phyloP scores from a whole-genome alignment of 2,329 filamentous ascomycete species.

The Exutisphaerella laricina region DNA sequence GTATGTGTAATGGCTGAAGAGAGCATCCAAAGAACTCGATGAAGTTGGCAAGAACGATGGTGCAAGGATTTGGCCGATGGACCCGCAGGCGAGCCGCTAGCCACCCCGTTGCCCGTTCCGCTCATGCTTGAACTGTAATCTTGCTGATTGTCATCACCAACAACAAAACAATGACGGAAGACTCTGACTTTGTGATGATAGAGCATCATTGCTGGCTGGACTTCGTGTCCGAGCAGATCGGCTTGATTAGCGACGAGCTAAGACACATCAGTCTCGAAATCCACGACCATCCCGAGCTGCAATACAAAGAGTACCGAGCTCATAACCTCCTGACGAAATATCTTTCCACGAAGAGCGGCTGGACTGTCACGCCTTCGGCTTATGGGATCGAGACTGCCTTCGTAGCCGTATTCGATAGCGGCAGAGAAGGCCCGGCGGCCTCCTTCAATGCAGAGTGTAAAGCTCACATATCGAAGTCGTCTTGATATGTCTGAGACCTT shows the following conservation, averaged over 20 bases:
- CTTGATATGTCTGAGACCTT: neutral
- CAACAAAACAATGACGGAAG: neutral
- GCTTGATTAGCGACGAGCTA: slow-evolving; percentile 37
- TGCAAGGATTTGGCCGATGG: too few species aligned
- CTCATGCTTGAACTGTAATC: neutral
- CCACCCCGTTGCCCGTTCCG: neutral
- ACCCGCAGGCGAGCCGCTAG: neutral
- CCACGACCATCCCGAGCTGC: slow-evolving; percentile 46
- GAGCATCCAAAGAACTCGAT: too few species aligned
- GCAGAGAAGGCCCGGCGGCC: slow-evolving; percentile 34
- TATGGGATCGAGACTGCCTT: slow-evolving; percentile 51
- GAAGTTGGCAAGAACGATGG: too few species aligned
- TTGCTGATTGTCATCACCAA: neutral
- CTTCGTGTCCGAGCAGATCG: slow-evolving; percentile 38
- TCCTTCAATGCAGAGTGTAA: slow-evolving; percentile 39
- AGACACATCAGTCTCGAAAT: slow-evolving; percentile 48
- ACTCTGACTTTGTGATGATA: slow-evolving; percentile 13
- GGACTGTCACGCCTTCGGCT: slow-evolving; percentile 49
- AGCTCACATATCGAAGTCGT: slow-evolving; percentile 29
- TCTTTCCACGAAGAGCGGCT: slow-evolving; percentile 39
- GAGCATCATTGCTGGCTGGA: slow-evolving; percentile 11
- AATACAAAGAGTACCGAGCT: slow-evolving; percentile 43
- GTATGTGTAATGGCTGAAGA: too few species aligned
- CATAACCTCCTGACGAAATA: slow-evolving; percentile 49
- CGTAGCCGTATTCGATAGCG: slow-evolving; percentile 46